These are phyloP conservation scores for Castanea mollissima DNA, from an alignment of 306 rosid species.

Conservation along the genomic window DNA sequence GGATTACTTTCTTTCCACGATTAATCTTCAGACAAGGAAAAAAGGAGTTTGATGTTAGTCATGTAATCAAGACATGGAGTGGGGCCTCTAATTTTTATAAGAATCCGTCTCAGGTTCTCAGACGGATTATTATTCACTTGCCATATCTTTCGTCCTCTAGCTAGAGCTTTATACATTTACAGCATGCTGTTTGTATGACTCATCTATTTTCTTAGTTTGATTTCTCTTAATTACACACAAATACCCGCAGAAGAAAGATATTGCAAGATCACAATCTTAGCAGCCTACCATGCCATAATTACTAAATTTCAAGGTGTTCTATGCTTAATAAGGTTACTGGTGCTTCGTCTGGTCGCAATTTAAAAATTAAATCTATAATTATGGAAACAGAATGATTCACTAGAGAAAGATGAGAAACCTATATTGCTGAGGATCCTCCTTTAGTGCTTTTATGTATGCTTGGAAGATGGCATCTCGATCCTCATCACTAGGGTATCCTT, in stretches of 20 bases:
- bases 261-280: conserved; percentile 3
- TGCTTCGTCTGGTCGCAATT: not conserved
- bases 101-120: conserved; percentile 14
- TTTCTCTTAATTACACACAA: not conserved
- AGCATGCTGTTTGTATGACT: not conserved
- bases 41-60: conserved; percentile 8
- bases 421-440: conserved; percentile 85
- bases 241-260: not conserved
- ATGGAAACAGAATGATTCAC: not conserved
- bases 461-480: conserved; percentile 85
- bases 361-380: not conserved
- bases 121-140: not conserved
- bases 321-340: not conserved
- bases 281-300: not conserved
- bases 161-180: not conserved
- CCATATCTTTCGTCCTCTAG: not conserved
- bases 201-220: not conserved
- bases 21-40: conserved; percentile 8
- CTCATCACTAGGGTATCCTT: conserved; percentile 92
- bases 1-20: conserved; percentile 3
- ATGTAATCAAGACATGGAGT: not conserved
- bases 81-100: not conserved
- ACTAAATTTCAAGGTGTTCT: not conserved
- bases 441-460: conserved; percentile 74
- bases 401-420: conserved; percentile 47